Base-by-base conservation (phyloP, 345 rosid species). In the Linum trigynum region DNA sequence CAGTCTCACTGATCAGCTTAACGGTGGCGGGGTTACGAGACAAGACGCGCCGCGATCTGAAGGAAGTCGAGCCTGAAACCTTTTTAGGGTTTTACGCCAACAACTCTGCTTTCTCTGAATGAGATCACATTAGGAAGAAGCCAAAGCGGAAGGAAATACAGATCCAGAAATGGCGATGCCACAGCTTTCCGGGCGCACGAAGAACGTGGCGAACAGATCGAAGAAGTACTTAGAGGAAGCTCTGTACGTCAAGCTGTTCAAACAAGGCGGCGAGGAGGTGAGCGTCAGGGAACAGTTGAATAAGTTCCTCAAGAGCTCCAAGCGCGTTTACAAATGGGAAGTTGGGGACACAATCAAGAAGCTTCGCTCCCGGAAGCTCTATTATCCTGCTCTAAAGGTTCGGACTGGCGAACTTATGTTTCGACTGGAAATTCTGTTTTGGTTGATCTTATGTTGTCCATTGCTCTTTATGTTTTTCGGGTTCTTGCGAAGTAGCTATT, bases 251-350 rank as follows among this genome's bases (percentile, higher is more conserved):
- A 65, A 73, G 60, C 90, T 94, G 37, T 90, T 94, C 86, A 85
- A 84, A 59, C 80, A 85, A 55, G 97, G 99, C 2, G 72, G 95
- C 65, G 63, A 86, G 7, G 96, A 90, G 76, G 64, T 74, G 10
- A 83, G 70, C 61, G 86, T 94, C 58, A 82, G 86, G 6, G 86
- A 82, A 51, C 89, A 88, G 68, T 75, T 94, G 67, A 94, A 88
- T 67, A 79, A 68, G 65, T 88, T 94, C 82, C 78, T 94, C 74
- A 90, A 82, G 71, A 80, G 90, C 83, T 79, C 84, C 62, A 94
- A 90, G 72, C 90, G 86, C 62, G 97, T 82, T 23, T 94, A 72
- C 81, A 94, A 94, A 83, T 94, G 99, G 99, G 99, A 94, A 72
- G 92, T 87, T 2, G 96, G 90, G 14, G 85, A 85, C 66, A 88